phyloP scores from a whole-genome alignment of 2,329 filamentous ascomycete genomes.

The Monilinia fructicola region DNA sequence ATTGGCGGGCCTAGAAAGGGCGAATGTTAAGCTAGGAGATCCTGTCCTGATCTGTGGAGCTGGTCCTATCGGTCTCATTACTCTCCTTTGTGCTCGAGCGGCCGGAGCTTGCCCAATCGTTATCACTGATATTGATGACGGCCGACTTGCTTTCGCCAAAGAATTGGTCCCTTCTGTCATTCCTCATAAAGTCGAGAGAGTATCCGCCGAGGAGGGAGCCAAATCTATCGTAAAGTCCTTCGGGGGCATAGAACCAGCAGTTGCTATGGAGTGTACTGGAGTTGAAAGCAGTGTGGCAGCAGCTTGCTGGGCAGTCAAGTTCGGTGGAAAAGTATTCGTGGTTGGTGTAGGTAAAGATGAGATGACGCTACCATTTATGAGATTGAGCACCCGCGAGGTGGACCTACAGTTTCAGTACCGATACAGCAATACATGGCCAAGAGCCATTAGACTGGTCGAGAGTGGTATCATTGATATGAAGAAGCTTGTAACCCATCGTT shows the following conservation, averaged over 20 bases:
- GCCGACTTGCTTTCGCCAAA: slow-evolving; percentile 80
- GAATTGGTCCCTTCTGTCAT: slow-evolving; percentile 74
- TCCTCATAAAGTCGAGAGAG: slow-evolving; percentile 74
- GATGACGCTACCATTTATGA: slow-evolving; percentile 95
- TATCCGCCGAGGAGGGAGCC: slow-evolving; percentile 69
- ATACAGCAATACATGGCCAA: slow-evolving; percentile 94
- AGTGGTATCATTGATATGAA: slow-evolving; percentile 79
- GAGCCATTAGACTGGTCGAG: slow-evolving; percentile 83
- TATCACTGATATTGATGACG: slow-evolving; percentile 92
- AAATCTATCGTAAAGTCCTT: slow-evolving; percentile 66
- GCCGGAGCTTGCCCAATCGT: slow-evolving; percentile 88
- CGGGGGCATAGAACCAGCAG: slow-evolving; percentile 75
- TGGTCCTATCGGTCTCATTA: slow-evolving; percentile 90
- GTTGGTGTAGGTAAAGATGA: slow-evolving; percentile 95
- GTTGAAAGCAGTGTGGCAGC: slow-evolving; percentile 85
- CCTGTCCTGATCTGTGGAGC: slow-evolving; percentile 87
- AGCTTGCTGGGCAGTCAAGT: slow-evolving; percentile 87
- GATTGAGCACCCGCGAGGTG: slow-evolving; percentile 84
- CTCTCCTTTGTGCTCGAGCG: slow-evolving; percentile 77
- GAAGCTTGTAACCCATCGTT: slow-evolving; percentile 85
- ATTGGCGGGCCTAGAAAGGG: slow-evolving; percentile 82
- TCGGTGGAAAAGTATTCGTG: slow-evolving; percentile 95
- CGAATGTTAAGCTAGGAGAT: slow-evolving; percentile 78
- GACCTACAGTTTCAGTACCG: slow-evolving; percentile 97
- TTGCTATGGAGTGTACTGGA: slow-evolving; percentile 91